Evolutionary conservation across 306 rosid genomes (phyloP), one percentile per base, ranked within the genome.

Genomic region (Carpinus viminea): DNA sequence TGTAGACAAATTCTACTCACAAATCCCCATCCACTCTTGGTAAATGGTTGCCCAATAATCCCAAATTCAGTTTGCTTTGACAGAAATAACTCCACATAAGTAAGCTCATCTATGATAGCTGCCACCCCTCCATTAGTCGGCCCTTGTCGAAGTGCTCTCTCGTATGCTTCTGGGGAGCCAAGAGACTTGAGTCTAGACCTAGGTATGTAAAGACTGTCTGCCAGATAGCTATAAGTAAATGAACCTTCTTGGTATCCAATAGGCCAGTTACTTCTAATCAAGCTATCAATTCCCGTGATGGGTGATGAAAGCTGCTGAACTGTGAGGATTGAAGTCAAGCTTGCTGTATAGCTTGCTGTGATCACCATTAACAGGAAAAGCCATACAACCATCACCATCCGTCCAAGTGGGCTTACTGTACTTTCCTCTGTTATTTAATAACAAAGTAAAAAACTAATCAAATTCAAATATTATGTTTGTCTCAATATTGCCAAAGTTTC

Each of bases 201-300:
- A 28, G 80, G 82, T 74, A 95, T 73, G 87, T 81, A 86, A 75
- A 92, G 93, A 71, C 52, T 86, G 68, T 95, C 96, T 15, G 90
- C 83, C 73, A 95, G 82, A 90, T 95, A 95, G 85, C 88, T 85
- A 86, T 85, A 85, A 65, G 93, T 91, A 85, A 91, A 95, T 66
- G 98, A 95, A 15, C 98, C 98, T 43, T 88, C 97, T 88, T 95
- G 98, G 88, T 90, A 95, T 45, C 98, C 98, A 38, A 95, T 92
- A 52, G 87, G 96, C 90, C 79, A 89, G 57, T 90, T 82, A 84
- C 88, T 87, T 34, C 93, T 85, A 73, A 95, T 79, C 89, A 95
- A 87, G 82, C 93, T 91, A 75, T 95, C 98, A 21, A 95, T 85
- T 86, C 98, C 98, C 2, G 90, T 90, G 79, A 95, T 88, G 74